Conservation (phyloP, 805 yeast genomes). For the Cyberlindnera xishuangbannaensis region DNA sequence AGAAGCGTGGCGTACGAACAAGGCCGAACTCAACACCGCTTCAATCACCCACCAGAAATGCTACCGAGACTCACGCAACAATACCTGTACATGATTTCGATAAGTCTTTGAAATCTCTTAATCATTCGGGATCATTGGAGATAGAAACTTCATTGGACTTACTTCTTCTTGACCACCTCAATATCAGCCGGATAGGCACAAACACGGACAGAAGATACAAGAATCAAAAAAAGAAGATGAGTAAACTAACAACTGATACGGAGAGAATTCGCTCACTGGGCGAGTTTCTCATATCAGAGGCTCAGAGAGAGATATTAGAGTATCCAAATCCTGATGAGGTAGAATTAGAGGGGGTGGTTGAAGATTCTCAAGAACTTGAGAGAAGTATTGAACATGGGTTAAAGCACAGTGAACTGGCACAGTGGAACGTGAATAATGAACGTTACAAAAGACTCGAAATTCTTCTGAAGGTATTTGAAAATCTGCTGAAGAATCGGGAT, state of each 20-base stretch:
- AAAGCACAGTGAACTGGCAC: conserved; percentile 7
- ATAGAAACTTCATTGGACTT: conserved; percentile 12
- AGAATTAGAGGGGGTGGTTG: conserved; percentile 7
- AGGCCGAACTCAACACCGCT: too few relatives aligned
- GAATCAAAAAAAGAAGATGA: conserved; percentile 9
- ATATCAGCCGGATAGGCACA: conserved; percentile 18
- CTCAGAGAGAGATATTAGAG: conserved; percentile 10
- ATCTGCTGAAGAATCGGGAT: conserved; percentile 4
- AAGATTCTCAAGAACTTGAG: conserved; percentile 16
- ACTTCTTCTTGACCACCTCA: conserved; percentile 16
- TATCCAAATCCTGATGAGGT: conserved; percentile 14
- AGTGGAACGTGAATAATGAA: conserved; percentile 7
- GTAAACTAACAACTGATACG: conserved; percentile 4
- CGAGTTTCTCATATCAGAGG: conserved; percentile 15
- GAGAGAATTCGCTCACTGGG: conserved; percentile 12
- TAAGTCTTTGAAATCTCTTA: conserved; percentile 1
- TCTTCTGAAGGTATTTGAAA: conserved; percentile 12
- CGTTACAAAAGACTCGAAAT: conserved; percentile 16
- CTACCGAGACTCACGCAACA: too few relatives aligned
- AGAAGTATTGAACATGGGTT: too few relatives aligned
- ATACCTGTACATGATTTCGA: conserved; percentile 3
- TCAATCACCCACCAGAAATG: too few relatives aligned
- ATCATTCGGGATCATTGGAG: conserved; percentile 1
- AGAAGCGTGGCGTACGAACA: too few relatives aligned
- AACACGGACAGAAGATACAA: conserved; percentile 17